Evolutionary conservation across 2,329 filamentous ascomycete species (phyloP).

Genomic region (Verticillium dahliae): DNA sequence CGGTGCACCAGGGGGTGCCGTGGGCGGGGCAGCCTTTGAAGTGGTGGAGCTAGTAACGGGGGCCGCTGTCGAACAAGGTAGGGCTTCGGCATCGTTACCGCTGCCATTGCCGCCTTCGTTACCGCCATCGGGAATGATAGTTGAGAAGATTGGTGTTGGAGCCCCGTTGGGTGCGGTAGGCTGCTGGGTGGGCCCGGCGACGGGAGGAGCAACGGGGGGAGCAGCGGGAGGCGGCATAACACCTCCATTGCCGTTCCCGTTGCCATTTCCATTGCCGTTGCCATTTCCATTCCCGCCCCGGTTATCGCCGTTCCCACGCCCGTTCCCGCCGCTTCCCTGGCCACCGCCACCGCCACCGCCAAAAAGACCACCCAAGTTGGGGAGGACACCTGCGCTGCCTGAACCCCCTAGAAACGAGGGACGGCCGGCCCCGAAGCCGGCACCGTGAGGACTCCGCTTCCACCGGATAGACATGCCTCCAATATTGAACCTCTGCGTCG

Average conservation of each 20-base stretch:
- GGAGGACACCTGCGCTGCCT: not conserved
- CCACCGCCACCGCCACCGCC: not conserved
- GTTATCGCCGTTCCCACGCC: not conserved
- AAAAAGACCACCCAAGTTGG: not conserved
- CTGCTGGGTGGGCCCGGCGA: not conserved
- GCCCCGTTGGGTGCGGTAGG: not conserved
- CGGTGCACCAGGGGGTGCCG: not conserved
- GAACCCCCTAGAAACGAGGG: not conserved
- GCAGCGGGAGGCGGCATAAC: constrained; percentile 12
- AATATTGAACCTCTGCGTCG: constrained; percentile 34
- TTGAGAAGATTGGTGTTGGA: not conserved
- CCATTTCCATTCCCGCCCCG: not conserved
- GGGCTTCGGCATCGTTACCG: not conserved
- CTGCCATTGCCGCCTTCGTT: not conserved
- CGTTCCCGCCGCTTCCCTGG: not conserved
- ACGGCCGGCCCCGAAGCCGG: not conserved
- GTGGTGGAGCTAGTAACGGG: not conserved
- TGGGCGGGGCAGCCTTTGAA: not conserved
- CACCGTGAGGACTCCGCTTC: not conserved
- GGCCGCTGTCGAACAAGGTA: not conserved
- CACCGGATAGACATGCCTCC: constrained; percentile 5
- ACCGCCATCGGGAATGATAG: not conserved
- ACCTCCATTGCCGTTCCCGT: constrained; percentile 1
- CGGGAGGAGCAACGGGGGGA: not conserved
- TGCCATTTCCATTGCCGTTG: constrained; percentile 4